These are phyloP conservation scores for Pythium apleroticum DNA, from an alignment of 352 stramenopile species.

Conservation along the genomic window DNA sequence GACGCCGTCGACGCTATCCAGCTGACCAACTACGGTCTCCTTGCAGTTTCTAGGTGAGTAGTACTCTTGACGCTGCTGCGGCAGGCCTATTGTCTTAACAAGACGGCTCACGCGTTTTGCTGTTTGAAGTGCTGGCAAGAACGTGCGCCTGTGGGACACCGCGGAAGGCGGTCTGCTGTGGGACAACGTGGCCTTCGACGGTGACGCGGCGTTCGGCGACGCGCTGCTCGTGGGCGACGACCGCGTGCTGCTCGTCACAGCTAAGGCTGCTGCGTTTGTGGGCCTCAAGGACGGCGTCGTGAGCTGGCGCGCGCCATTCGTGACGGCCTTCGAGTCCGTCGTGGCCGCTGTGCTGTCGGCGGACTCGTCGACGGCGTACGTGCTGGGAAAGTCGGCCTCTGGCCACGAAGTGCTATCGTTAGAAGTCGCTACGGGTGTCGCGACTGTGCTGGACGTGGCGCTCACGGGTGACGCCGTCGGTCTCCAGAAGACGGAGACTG, in stretches of 20 bases:
- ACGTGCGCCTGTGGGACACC: slow-evolving; percentile 69
- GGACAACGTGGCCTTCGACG: slow-evolving; percentile 48
- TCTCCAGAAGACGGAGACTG: slow-evolving; percentile 39
- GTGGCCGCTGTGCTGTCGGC: slow-evolving; percentile 44
- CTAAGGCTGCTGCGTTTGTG: slow-evolving; percentile 44
- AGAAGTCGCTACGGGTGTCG: slow-evolving; percentile 18
- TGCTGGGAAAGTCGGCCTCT: slow-evolving; percentile 26
- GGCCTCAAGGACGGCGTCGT: slow-evolving; percentile 59
- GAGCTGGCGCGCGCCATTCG: slow-evolving; percentile 38
- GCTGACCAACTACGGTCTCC: slow-evolving; percentile 61
- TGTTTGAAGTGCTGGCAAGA: slow-evolving; percentile 41
- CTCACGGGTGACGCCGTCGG: slow-evolving; percentile 13
- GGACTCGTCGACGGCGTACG: slow-evolving; percentile 48
- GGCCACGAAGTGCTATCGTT: slow-evolving; percentile 15
- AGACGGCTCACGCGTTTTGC: not conserved
- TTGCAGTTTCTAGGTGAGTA: slow-evolving; percentile 67
- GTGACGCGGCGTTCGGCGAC: slow-evolving; percentile 34
- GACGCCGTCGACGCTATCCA: slow-evolving; percentile 71
- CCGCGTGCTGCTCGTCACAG: slow-evolving; percentile 50
- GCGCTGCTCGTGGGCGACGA: slow-evolving; percentile 51
- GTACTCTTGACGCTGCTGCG: too few relatives aligned
- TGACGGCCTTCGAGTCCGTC: slow-evolving; percentile 28
- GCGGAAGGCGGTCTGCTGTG: slow-evolving; percentile 63
- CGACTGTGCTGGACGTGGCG: slow-evolving; percentile 4
- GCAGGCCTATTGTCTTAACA: not conserved